phyloP scores from a whole-genome alignment of 2,329 filamentous ascomycete genomes.

The Trichoderma sp. region DNA sequence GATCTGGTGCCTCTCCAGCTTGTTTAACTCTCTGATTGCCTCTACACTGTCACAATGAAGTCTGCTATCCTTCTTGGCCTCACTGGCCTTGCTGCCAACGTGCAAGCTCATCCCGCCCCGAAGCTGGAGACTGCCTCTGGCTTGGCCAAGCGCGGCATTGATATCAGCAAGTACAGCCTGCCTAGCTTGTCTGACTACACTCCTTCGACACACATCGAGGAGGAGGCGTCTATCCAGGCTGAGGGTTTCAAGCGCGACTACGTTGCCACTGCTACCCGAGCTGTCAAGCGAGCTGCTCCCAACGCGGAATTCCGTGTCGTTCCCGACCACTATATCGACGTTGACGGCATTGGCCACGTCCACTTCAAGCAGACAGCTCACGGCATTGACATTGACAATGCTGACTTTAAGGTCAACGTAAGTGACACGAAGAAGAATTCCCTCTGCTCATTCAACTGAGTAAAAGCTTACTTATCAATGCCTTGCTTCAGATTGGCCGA shows the following conservation, averaged over 20 bases:
- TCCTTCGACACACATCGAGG: slow-evolving; percentile 23
- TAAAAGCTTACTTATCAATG: neutral
- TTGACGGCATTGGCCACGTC: slow-evolving; percentile 55
- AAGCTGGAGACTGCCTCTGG: slow-evolving; percentile 27
- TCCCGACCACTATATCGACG: slow-evolving; percentile 53
- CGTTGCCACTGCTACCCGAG: slow-evolving; percentile 44
- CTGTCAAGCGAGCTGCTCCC: slow-evolving; percentile 41
- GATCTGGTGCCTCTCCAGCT: neutral
- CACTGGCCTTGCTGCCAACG: slow-evolving; percentile 33
- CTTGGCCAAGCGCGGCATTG: slow-evolving; percentile 33
- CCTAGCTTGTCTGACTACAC: slow-evolving; percentile 34
- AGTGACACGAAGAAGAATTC: slow-evolving; percentile 27
- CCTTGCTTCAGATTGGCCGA: slow-evolving; percentile 40
- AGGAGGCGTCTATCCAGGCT: slow-evolving; percentile 26
- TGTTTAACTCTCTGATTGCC: neutral
- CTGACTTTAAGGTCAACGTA: slow-evolving; percentile 60
- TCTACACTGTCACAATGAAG: slow-evolving; percentile 29
- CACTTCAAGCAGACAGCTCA: slow-evolving; percentile 59
- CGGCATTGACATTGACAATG: slow-evolving; percentile 59
- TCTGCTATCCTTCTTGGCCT: slow-evolving; percentile 36
- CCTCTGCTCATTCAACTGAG: fast-evolving
- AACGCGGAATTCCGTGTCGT: slow-evolving; percentile 49
- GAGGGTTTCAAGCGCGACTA: slow-evolving; percentile 32
- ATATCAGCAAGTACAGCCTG: slow-evolving; percentile 35
- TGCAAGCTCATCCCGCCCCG: slow-evolving; percentile 34